Conservation (phyloP, 192 early-diverging fungal genomes). For the Pilobolus umbonatus region DNA sequence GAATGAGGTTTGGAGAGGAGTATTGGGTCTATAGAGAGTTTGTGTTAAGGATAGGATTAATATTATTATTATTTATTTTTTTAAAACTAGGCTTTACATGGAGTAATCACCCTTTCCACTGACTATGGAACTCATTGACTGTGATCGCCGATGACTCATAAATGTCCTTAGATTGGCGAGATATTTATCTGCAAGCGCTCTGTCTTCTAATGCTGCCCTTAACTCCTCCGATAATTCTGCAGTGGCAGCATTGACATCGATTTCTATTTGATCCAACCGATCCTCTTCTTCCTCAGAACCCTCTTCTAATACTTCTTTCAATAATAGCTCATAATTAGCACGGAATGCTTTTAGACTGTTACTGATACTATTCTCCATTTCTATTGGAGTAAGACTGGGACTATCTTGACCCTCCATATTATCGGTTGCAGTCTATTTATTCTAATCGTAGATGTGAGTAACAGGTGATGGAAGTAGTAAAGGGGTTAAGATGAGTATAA, state of each 20-base stretch:
- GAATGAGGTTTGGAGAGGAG: conserved; percentile 25
- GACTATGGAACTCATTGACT: conserved; percentile 32
- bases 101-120: conserved; percentile 32
- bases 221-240: conserved; percentile 43
- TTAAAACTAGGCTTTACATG: too few species aligned
- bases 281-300: conserved; percentile 45
- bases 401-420: too few species aligned
- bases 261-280: conserved; percentile 20
- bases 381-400: too few species aligned
- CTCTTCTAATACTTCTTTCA: conserved; percentile 51
- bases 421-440: too few species aligned
- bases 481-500: too few species aligned
- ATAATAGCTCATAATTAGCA: conserved; percentile 42
- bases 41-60: neutral
- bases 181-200: conserved; percentile 37
- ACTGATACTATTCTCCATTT: conserved; percentile 21
- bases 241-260: conserved; percentile 32
- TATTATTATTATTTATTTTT: neutral
- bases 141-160: conserved; percentile 35
- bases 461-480: too few species aligned
- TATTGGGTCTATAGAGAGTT: conserved; percentile 11
- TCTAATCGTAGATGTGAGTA: too few species aligned
- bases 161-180: conserved; percentile 35
- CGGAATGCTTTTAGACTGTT: conserved; percentile 27
- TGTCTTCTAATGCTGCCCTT: conserved; percentile 43